These are phyloP conservation scores for Sapria himalayana DNA, from an alignment of 345 rosid species.

Conservation along the genomic window DNA sequence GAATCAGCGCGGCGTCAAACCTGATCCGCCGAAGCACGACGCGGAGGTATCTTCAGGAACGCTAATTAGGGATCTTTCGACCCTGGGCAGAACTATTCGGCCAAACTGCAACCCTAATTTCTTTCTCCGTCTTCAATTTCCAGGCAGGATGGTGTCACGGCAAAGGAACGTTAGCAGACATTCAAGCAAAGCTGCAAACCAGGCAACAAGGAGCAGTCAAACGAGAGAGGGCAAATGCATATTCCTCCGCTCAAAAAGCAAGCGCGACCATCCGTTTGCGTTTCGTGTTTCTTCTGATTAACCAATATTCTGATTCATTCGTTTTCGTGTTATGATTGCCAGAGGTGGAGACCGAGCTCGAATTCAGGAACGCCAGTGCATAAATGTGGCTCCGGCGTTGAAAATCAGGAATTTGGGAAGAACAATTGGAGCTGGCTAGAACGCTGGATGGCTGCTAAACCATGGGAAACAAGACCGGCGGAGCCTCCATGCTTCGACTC, in stretches of 20 bases:
- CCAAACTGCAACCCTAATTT: neutral
- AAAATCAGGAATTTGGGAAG: slow-evolving; percentile 46
- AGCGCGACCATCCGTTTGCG: neutral
- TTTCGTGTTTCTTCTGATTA: neutral
- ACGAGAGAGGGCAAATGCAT: slow-evolving; percentile 86
- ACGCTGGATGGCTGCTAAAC: slow-evolving; percentile 97
- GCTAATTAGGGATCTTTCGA: too few species aligned
- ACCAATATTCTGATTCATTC: neutral
- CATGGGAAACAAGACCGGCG: slow-evolving; percentile 87
- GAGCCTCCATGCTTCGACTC: slow-evolving; percentile 25
- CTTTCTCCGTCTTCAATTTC: slow-evolving; percentile 2
- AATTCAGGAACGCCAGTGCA: slow-evolving; percentile 14
- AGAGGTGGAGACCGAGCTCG: slow-evolving; percentile 64
- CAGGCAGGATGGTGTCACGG: slow-evolving; percentile 96
- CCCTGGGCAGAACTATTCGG: neutral
- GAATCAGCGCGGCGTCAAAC: slow-evolving; percentile 33
- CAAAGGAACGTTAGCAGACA: slow-evolving; percentile 64
- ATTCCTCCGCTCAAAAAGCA: slow-evolving; percentile 81
- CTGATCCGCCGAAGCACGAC: slow-evolving; percentile 45
- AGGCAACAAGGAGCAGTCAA: slow-evolving; percentile 85
- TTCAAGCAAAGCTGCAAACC: slow-evolving; percentile 50
- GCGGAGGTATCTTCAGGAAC: slow-evolving; percentile 35
- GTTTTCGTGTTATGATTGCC: too few species aligned
- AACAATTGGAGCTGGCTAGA: slow-evolving; percentile 94
- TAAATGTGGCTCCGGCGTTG: slow-evolving; percentile 16